These are phyloP conservation scores for Ceratobasidium sp. DNA, from an alignment of 1,284 basidiomycete genomes.

Conservation along the genomic window DNA sequence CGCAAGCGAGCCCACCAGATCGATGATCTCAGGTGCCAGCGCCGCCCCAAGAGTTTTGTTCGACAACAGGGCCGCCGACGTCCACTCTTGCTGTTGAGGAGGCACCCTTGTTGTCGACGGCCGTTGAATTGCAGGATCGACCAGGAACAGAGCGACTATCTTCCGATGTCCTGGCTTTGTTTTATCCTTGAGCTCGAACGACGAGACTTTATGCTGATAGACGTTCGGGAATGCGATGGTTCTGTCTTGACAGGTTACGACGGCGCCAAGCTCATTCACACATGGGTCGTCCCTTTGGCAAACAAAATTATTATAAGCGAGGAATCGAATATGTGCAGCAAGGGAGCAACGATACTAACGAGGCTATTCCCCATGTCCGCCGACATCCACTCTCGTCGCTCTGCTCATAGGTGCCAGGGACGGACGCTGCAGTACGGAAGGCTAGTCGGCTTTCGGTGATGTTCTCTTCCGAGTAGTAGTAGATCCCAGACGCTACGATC, in stretches of 20 bases:
- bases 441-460: constrained; percentile 33
- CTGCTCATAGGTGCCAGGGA: constrained; percentile 18
- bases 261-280: constrained; percentile 51
- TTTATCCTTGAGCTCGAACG: constrained; percentile 55
- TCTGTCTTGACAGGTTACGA: constrained; percentile 55
- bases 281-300: constrained; percentile 10
- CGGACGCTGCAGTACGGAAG: constrained; percentile 32
- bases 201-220: no score
- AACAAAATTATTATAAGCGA: not conserved
- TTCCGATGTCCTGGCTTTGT: constrained; percentile 56
- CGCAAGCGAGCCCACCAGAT: constrained; percentile 46
- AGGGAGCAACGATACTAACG: constrained; percentile 9
- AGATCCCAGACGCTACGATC: no score
- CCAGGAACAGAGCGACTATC: constrained; percentile 57
- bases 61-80: no score
- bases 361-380: constrained; percentile 36
- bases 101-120: constrained; percentile 50
- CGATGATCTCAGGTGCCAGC: constrained; percentile 52
- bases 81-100: constrained; percentile 45
- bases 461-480: no score
- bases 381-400: constrained; percentile 9
- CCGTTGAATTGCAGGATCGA: constrained; percentile 53
- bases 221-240: constrained; percentile 68
- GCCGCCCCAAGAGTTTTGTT: constrained; percentile 44
- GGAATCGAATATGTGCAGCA: not conserved